These are phyloP conservation scores for Akanthomyces dipterigenus DNA, from an alignment of 2,329 filamentous ascomycete species.

Conservation along the genomic window DNA sequence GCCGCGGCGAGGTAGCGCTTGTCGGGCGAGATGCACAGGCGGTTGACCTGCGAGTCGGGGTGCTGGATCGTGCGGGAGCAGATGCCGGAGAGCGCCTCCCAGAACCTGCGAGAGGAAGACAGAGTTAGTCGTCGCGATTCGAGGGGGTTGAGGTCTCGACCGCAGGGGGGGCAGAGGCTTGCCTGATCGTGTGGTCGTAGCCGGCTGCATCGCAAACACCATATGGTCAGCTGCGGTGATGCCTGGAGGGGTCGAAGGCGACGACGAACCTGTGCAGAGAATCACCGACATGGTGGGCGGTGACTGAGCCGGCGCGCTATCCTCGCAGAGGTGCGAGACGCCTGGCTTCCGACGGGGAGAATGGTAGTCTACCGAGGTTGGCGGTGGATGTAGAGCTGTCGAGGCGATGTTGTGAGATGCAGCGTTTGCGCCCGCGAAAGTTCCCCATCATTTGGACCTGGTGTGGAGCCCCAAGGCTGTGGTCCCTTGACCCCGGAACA, in stretches of 20 bases:
- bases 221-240: not conserved
- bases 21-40: slow-evolving; percentile 95
- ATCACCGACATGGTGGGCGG: slow-evolving; percentile 50
- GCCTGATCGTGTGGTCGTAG: slow-evolving; percentile 57
- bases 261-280: slow-evolving; percentile 51
- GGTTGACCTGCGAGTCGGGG: slow-evolving; percentile 96
- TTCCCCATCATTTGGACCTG: not conserved
- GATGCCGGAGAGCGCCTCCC: slow-evolving; percentile 96
- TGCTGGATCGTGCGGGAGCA: slow-evolving; percentile 98
- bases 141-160: not conserved
- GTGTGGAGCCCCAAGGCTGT: not conserved
- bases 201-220: slow-evolving; percentile 35
- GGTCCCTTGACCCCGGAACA: not conserved
- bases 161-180: not conserved
- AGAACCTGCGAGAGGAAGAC: slow-evolving; percentile 58
- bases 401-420: not conserved
- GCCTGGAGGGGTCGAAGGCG: slow-evolving; percentile 6
- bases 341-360: not conserved
- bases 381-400: not conserved
- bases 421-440: not conserved
- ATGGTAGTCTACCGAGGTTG: not conserved
- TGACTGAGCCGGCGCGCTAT: not conserved
- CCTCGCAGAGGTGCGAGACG: not conserved
- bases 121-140: not conserved
- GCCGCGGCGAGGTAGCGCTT: slow-evolving; percentile 91